These are phyloP conservation scores for Candida silvatica DNA, from an alignment of 805 yeast species.

Conservation along the genomic window DNA sequence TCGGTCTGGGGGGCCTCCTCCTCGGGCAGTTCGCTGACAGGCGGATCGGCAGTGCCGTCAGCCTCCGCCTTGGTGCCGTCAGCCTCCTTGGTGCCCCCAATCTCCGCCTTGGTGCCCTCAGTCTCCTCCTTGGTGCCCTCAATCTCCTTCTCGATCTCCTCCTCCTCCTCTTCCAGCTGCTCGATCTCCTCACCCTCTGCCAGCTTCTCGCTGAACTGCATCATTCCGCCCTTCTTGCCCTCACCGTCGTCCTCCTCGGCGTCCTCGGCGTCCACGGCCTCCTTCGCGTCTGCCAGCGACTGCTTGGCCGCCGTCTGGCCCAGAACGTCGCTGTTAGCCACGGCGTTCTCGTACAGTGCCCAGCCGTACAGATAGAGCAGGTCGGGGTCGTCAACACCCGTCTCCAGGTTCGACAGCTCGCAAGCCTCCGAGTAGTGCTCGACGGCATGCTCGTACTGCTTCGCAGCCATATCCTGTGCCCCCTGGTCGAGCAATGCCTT, in stretches of 20 bases:
- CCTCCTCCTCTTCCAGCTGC: slow-evolving; percentile 23
- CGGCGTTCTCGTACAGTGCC: slow-evolving; percentile 71
- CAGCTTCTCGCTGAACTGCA: slow-evolving; percentile 30
- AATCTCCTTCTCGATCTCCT: slow-evolving; percentile 26
- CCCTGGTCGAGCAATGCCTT: slow-evolving; percentile 49
- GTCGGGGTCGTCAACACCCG: slow-evolving; percentile 65
- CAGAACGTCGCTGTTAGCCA: slow-evolving; percentile 64
- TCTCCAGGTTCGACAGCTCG: slow-evolving; percentile 37
- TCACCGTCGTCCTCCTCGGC: slow-evolving; percentile 8
- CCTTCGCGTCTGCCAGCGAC: slow-evolving; percentile 5
- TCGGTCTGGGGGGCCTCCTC: slow-evolving; percentile 40
- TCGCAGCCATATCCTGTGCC: slow-evolving; percentile 52
- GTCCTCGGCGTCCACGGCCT: slow-evolving; percentile 4
- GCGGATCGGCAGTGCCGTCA: no score
- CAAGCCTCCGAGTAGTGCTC: slow-evolving; percentile 71
- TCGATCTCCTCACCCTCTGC: slow-evolving; percentile 28
- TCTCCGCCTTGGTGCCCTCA: slow-evolving; percentile 18
- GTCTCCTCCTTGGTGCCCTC: slow-evolving; percentile 20
- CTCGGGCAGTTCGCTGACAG: no score
- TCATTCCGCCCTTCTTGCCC: slow-evolving; percentile 19
- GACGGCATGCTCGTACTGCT: slow-evolving; percentile 60
- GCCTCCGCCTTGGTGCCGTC: slow-evolving; percentile 16
- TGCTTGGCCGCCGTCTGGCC: slow-evolving; percentile 35
- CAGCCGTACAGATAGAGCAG: slow-evolving; percentile 70
- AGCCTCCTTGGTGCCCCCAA: slow-evolving; percentile 12